Conservation (phyloP, 2,329 filamentous ascomycete genomes). For the Monilinia polystroma region DNA sequence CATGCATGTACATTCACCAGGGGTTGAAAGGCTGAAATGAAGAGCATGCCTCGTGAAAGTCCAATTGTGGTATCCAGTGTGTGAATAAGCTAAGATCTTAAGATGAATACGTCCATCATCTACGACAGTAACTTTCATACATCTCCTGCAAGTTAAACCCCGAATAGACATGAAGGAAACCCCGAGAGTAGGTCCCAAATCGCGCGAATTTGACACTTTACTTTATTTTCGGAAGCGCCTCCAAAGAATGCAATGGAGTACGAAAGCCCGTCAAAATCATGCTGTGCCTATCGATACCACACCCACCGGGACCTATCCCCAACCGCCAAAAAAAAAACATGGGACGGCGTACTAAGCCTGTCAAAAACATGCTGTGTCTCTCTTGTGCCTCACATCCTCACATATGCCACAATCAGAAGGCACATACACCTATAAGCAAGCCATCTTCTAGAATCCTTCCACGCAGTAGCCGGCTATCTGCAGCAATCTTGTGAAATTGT, state of each 20-base stretch:
- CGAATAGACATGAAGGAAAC: background rate
- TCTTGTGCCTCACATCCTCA: background rate
- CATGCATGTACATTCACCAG: background rate
- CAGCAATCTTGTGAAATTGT: conserved; percentile 10
- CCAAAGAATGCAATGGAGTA: background rate
- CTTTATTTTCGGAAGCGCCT: background rate
- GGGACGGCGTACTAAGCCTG: conserved; percentile 12
- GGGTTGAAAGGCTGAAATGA: conserved; percentile 14
- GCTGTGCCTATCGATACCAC: conserved; percentile 1
- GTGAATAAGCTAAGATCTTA: background rate
- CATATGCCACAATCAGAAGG: background rate
- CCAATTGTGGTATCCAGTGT: background rate
- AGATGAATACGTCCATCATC: background rate
- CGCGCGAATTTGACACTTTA: background rate
- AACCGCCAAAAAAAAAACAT: background rate
- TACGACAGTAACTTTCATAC: background rate
- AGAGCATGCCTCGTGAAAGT: background rate
- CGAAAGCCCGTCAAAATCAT: conserved; percentile 14
- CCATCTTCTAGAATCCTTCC: conserved; percentile 19
- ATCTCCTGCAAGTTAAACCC: background rate
- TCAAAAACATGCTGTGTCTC: conserved; percentile 8
- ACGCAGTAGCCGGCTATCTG: conserved; percentile 8
- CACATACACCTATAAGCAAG: background rate
- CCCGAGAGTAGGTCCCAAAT: background rate
- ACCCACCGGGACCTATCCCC: background rate